These are phyloP conservation scores for Parmelia sp. DNA, from an alignment of 495 filamentous ascomycete species.

Conservation along the genomic window DNA sequence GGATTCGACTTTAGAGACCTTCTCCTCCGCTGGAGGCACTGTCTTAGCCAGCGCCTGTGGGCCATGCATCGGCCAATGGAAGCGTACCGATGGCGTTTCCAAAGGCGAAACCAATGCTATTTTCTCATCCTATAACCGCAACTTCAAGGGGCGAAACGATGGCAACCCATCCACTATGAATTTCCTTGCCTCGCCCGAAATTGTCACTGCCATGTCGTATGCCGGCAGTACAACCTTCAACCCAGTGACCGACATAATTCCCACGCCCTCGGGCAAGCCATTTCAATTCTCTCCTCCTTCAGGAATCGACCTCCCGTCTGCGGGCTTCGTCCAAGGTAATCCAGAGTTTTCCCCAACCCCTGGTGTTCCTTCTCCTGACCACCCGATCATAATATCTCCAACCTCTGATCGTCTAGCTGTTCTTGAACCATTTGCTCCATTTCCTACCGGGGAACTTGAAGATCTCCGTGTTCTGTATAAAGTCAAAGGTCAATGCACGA, in stretches of 20 bases:
- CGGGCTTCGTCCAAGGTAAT: slow-evolving; percentile 76
- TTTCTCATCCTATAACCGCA: slow-evolving; percentile 95
- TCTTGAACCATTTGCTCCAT: slow-evolving; percentile 84
- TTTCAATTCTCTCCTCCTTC: slow-evolving; percentile 83
- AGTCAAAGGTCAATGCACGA: slow-evolving; percentile 90
- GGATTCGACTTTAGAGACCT: slow-evolving; percentile 76
- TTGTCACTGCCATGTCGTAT: slow-evolving; percentile 94
- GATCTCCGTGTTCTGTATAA: slow-evolving; percentile 81
- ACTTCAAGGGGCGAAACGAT: slow-evolving; percentile 95
- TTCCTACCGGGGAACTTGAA: slow-evolving; percentile 67
- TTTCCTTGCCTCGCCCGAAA: slow-evolving; percentile 91
- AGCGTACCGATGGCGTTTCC: slow-evolving; percentile 71
- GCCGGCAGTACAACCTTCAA: slow-evolving; percentile 93
- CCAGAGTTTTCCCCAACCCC: slow-evolving; percentile 66
- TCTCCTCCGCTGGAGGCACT: slow-evolving; percentile 79
- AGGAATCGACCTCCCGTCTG: slow-evolving; percentile 67
- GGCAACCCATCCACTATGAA: slow-evolving; percentile 96
- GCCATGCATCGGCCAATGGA: slow-evolving; percentile 95
- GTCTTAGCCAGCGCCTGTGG: slow-evolving; percentile 95
- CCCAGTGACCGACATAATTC: slow-evolving; percentile 79
- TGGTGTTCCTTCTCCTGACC: slow-evolving; percentile 58
- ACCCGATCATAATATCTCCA: slow-evolving; percentile 69
- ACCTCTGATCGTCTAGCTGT: slow-evolving; percentile 81
- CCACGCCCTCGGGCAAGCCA: slow-evolving; percentile 68
- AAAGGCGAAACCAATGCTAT: slow-evolving; percentile 93